Conservation (phyloP, 768 basidiomycete species). For the Boletus vermiculosoides region DNA sequence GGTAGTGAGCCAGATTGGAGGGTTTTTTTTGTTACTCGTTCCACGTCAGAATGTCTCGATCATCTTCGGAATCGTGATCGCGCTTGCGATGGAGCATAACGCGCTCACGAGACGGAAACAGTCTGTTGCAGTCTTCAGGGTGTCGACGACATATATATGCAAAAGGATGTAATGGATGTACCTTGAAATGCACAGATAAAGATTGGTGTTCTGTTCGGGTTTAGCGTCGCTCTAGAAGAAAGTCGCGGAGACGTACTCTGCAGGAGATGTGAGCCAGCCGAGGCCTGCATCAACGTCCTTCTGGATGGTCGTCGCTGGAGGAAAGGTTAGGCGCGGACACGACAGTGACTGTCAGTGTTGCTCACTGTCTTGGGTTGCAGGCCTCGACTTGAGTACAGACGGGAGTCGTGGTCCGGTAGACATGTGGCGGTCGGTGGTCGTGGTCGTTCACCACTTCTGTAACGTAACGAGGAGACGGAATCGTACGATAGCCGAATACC, state of each 20-base stretch:
- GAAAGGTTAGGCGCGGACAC: neutral
- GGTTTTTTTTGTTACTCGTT: conserved; percentile 44
- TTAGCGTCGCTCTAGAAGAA: conserved; percentile 4
- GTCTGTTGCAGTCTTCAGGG: conserved; percentile 58
- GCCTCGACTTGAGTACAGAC: conserved; percentile 34
- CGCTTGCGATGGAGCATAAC: conserved; percentile 70
- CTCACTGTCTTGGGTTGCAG: conserved; percentile 35
- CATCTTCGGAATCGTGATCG: conserved; percentile 62
- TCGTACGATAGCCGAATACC: too few relatives aligned
- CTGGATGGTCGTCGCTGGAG: conserved; percentile 49
- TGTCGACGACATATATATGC: neutral
- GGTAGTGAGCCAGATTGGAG: neutral
- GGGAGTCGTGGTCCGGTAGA: conserved; percentile 31
- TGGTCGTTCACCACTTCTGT: too few relatives aligned
- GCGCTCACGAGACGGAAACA: conserved; percentile 69
- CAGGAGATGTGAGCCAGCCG: conserved; percentile 62
- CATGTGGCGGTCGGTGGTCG: neutral
- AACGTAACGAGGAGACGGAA: too few relatives aligned
- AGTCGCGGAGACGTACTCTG: conserved; percentile 47
- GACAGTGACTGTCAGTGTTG: neutral
- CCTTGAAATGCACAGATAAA: conserved; percentile 71
- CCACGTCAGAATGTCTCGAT: conserved; percentile 66
- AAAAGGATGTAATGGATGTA: conserved; percentile 21
- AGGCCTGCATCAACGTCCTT: conserved; percentile 53
- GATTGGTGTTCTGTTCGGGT: conserved; percentile 62